Percentiles rank a stretch among this genome's conserved stretches.
phyloP scores from a whole-genome alignment of 352 stramenopile species.

The Phytophthora pini region DNA sequence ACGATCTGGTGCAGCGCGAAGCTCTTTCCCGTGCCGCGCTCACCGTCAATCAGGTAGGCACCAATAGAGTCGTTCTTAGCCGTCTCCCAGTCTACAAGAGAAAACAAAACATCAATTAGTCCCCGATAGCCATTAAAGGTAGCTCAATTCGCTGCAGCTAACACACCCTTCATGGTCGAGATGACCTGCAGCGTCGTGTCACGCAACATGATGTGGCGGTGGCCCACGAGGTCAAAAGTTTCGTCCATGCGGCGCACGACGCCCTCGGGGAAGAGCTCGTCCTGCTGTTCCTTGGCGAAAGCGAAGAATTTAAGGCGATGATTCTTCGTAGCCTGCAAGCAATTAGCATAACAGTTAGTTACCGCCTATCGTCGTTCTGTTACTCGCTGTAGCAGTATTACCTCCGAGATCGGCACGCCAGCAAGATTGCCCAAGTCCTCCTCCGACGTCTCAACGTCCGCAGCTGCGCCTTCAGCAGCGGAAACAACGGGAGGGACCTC shows the following conservation, averaged over 20 bases:
- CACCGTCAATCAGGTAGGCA: constrained; percentile 82
- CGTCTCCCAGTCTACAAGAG: constrained; percentile 62
- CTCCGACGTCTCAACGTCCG: constrained; percentile 17
- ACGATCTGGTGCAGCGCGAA: constrained; percentile 89
- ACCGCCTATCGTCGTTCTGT: neutral
- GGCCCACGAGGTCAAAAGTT: constrained; percentile 84
- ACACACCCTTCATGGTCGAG: constrained; percentile 66
- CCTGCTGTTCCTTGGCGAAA: constrained; percentile 78
- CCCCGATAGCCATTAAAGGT: no score
- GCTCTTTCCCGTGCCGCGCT: constrained; percentile 84
- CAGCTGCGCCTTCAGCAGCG: neutral
- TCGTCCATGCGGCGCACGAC: constrained; percentile 76
- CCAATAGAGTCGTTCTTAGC: constrained; percentile 52
- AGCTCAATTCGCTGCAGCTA: neutral
- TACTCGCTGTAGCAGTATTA: constrained; percentile 3
- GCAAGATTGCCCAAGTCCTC: constrained; percentile 60
- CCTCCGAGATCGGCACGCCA: constrained; percentile 65
- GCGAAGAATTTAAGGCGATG: constrained; percentile 84
- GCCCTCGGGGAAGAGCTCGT: constrained; percentile 77
- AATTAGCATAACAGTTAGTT: neutral
- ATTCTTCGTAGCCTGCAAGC: constrained; percentile 52
- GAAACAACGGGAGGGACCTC: constrained; percentile 21
- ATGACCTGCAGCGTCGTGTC: constrained; percentile 82
- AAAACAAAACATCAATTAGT: constrained; percentile 12
- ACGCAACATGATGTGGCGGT: constrained; percentile 87